Conservation (phyloP, 805 yeast species). For the Candida xiaguanensis region DNA sequence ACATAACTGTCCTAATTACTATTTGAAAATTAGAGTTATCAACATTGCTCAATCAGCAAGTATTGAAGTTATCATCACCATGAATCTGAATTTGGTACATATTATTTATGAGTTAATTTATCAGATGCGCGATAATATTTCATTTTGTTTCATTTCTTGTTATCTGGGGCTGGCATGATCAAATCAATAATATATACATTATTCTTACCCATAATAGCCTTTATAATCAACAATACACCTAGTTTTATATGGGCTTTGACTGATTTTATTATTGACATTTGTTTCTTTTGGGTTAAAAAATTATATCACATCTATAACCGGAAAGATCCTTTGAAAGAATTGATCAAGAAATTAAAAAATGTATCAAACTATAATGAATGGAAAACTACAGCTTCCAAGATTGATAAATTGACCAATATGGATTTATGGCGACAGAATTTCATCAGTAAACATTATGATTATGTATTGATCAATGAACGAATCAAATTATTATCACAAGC, state of each 20-base stretch:
- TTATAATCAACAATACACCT: conserved; percentile 34
- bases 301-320: conserved; percentile 30
- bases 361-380: conserved; percentile 68
- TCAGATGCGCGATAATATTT: conserved; percentile 1
- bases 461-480: conserved; percentile 73
- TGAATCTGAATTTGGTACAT: no score
- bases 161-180: conserved; percentile 3
- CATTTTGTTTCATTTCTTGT: neutral
- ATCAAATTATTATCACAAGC: conserved; percentile 60
- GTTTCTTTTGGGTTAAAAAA: conserved; percentile 44
- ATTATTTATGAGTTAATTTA: no score
- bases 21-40: no score
- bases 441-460: conserved; percentile 78
- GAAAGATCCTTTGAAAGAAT: conserved; percentile 45
- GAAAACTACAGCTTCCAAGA: conserved; percentile 51
- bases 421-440: conserved; percentile 77
- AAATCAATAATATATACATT: conserved; percentile 5
- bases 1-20: no score
- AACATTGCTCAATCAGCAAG: no score
- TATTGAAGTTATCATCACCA: no score
- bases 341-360: conserved; percentile 44
- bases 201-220: conserved; percentile 21
- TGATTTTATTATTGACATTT: conserved; percentile 42
- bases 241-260: conserved; percentile 38
- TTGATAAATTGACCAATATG: conserved; percentile 44